Base-by-base conservation (phyloP, 2,329 filamentous ascomycete genomes). In the Chaetothyriales sp. region DNA sequence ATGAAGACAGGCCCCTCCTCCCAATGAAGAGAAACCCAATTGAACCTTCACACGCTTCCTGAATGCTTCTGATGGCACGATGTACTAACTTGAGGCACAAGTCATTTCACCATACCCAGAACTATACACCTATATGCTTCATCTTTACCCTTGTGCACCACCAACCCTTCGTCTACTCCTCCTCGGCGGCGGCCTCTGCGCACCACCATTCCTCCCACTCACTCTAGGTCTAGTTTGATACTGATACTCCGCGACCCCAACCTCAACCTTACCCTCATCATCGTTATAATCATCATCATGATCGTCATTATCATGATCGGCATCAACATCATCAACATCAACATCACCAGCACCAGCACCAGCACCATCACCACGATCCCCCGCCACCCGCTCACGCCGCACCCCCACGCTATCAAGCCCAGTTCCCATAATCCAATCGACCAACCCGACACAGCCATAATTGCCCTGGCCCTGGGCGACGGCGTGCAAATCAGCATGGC, bases 401-500 rank as follows among this genome's bases (percentile, higher is more conserved):
- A 62, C 53, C 28, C 66, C 57, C n/a, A 15, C 10, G 18, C 18
- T 5, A 25, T 19, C 45, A 28, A 47, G 7, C 4, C 59, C 63
- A 12, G 70, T 70, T 39, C 68, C 67, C 53, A 63, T 64, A 18
- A 70, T 44, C 66, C 70, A 71, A 59, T 73, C 71, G 52, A 68
- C 47, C 2, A 73, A 57, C 3, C 71, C 71, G 65, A 67, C 71
- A 10, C 66, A 64, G 1, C 70, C 69, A 55, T 65, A 73, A 53
- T 73, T 72, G 2, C 69, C 69, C 19, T 65, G 60, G 2, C 70
- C 74, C 50, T 65, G 61, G 39, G 65, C 69, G 43, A 73, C 60
- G 59, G 79, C 65, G 61, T 81, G 78, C 46, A 68, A 66, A 55
- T 81, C 77, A 0, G 68, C 72, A 5, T 77, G 68, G 26, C 76